phyloP scores from a whole-genome alignment of 2,329 filamentous ascomycete genomes.

The Alternaria sp. region DNA sequence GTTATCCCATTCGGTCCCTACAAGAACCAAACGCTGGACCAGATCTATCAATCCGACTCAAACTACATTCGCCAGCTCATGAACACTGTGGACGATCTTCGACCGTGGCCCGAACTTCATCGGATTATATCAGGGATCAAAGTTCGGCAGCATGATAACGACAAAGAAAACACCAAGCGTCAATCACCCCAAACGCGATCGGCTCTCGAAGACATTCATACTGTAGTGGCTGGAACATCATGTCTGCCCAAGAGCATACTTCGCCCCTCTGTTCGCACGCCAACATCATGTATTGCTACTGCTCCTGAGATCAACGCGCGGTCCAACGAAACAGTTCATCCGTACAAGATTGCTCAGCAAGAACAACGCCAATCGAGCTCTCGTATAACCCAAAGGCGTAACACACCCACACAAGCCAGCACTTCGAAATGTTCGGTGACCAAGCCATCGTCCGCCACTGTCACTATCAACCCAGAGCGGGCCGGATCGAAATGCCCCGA shows the following conservation, averaged over 20 bases:
- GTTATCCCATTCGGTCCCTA: neutral
- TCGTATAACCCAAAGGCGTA: neutral
- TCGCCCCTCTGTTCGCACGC: neutral
- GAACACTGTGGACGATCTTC: neutral
- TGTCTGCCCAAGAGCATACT: neutral
- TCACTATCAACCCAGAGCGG: neutral
- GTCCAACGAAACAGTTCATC: neutral
- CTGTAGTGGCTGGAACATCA: neutral
- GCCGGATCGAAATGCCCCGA: neutral
- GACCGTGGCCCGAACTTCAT: neutral
- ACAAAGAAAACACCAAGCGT: neutral
- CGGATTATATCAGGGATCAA: neutral
- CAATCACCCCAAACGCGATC: neutral
- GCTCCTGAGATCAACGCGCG: neutral
- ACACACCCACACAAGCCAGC: neutral
- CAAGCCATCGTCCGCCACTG: neutral
- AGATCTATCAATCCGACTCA: neutral
- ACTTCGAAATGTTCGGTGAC: neutral
- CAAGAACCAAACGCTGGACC: neutral
- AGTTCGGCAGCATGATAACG: neutral
- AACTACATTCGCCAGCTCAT: neutral
- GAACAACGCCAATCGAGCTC: neutral
- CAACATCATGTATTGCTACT: neutral
- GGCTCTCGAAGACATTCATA: neutral
- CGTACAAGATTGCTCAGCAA: neutral